These are phyloP conservation scores for Calocybe indica DNA, from an alignment of 768 basidiomycete genomes.

Conservation along the genomic window DNA sequence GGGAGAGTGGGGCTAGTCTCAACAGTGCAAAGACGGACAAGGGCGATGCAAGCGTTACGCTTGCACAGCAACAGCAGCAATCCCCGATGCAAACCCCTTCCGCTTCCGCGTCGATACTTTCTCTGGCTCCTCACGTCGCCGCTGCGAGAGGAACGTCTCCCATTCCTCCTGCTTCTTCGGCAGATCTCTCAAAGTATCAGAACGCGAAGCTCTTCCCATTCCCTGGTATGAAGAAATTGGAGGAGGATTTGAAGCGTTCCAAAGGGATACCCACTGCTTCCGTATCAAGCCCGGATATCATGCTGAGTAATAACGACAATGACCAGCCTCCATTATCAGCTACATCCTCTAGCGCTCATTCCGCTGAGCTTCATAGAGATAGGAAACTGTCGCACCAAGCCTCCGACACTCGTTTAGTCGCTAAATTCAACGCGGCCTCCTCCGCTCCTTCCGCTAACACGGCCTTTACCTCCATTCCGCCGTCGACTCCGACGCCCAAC, in stretches of 20 bases:
- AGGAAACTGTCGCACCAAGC: conserved; percentile 62
- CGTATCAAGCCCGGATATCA: conserved; percentile 38
- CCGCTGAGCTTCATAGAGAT: conserved; percentile 46
- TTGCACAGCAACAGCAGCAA: conserved; percentile 32
- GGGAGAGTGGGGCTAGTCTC: conserved; percentile 72
- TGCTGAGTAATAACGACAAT: conserved; percentile 43
- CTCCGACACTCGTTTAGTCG: conserved; percentile 60
- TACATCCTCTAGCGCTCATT: conserved; percentile 44
- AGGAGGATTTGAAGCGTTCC: conserved; percentile 62
- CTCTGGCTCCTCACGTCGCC: conserved; percentile 49
- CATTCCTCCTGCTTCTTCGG: conserved; percentile 68
- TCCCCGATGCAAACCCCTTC: conserved; percentile 55
- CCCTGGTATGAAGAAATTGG: conserved; percentile 77
- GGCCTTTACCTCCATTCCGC: conserved; percentile 41
- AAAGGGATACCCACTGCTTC: conserved; percentile 44
- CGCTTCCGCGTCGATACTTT: conserved; percentile 66
- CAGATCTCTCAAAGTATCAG: conserved; percentile 69
- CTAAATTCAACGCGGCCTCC: conserved; percentile 44
- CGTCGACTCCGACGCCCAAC: conserved; percentile 32
- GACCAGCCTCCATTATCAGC: conserved; percentile 35
- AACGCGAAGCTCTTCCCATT: conserved; percentile 85
- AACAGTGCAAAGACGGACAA: conserved; percentile 58
- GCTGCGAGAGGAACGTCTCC: conserved; percentile 62
- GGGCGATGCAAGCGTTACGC: conserved; percentile 27
- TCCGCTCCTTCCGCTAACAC: conserved; percentile 39